Evolutionary conservation across 179 eudicot species (phyloP).

Genomic region (Silene coronaria): DNA sequence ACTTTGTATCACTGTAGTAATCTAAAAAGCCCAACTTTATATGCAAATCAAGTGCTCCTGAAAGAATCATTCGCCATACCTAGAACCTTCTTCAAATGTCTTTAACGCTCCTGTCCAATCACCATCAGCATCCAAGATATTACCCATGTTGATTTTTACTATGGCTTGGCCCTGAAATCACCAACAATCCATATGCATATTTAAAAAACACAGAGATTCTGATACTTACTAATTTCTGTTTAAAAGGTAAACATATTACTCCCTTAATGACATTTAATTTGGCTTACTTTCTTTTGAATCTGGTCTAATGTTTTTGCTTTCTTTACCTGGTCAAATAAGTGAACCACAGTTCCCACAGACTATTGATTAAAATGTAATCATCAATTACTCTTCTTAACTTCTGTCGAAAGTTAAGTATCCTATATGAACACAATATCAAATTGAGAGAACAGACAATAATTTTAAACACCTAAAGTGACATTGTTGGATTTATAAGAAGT

Average conservation of each 20-base stretch:
- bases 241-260: not conserved
- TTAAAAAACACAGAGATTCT: not conserved
- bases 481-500: not conserved
- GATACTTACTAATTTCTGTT: not conserved
- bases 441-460: not conserved
- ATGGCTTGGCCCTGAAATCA: conserved; percentile 87
- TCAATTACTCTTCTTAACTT: not conserved
- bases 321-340: not conserved
- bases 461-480: not conserved
- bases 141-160: conserved; percentile 74
- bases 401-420: not conserved
- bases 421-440: not conserved
- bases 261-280: no score
- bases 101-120: conserved; percentile 57
- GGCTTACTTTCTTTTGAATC: not conserved
- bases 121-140: conserved; percentile 65
- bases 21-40: not conserved
- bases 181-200: conserved; percentile 11
- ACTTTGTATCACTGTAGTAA: not conserved
- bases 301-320: not conserved
- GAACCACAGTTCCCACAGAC: not conserved
- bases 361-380: not conserved
- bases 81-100: conserved; percentile 69
- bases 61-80: conserved; percentile 29
- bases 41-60: conserved; percentile 11